Conservation (phyloP, 192 early-diverging fungal genomes). For the Podila epicladia region DNA sequence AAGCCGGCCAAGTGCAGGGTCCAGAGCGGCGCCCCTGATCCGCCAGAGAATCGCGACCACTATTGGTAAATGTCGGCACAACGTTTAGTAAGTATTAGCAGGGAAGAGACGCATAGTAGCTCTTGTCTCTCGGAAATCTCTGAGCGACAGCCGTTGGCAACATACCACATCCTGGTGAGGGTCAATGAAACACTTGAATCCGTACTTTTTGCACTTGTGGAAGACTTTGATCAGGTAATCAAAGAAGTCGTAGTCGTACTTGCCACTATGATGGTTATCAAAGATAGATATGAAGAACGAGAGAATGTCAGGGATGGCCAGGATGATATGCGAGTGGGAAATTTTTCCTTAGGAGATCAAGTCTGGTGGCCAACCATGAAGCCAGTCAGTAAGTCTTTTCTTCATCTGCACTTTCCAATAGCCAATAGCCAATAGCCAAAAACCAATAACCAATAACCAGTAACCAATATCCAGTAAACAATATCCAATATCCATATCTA, state of each 20-base stretch:
- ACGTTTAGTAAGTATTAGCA: neutral
- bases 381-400: no score
- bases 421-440: no score
- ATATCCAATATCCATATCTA: neutral
- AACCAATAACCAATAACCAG: neutral
- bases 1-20: conserved; percentile 61
- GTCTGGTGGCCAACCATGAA: no score
- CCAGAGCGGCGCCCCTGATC: conserved; percentile 69
- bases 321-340: no score
- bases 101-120: neutral
- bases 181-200: conserved; percentile 62
- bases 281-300: neutral
- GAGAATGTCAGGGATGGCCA: no score
- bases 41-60: conserved; percentile 68
- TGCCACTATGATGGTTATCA: conserved; percentile 47
- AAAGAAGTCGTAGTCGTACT: conserved; percentile 62
- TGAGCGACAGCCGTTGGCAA: neutral
- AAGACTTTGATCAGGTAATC: conserved; percentile 63
- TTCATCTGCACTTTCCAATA: no score
- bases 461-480: neutral
- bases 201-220: conserved; percentile 55
- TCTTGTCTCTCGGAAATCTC: neutral
- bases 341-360: no score
- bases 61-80: conserved; percentile 3
- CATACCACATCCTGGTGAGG: conserved; percentile 69